phyloP scores from a whole-genome alignment of 139 green algal genomes.

The Limnomonas spitsbergensis region DNA sequence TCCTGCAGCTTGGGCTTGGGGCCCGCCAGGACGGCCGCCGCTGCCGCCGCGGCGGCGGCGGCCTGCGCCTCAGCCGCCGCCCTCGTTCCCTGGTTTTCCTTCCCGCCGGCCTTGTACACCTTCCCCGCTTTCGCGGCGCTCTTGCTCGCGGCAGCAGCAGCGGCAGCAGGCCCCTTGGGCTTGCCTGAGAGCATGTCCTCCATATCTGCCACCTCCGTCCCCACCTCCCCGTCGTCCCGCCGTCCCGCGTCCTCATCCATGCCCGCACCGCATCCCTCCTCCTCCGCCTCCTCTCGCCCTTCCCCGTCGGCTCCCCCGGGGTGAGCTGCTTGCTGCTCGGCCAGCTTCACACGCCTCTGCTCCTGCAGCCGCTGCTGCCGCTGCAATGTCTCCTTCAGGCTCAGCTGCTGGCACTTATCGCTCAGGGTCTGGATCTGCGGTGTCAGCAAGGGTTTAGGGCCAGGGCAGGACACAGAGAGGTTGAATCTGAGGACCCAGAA shows the following conservation, averaged over 20 bases:
- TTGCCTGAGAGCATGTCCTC: neutral
- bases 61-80: neutral
- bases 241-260: neutral
- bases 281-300: neutral
- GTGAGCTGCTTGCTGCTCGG: neutral
- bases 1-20: slow-evolving; percentile 26
- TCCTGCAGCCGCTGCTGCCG: neutral
- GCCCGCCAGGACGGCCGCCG: slow-evolving; percentile 8
- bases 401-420: slow-evolving; percentile 74
- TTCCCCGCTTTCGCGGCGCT: neutral
- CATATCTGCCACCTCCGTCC: neutral
- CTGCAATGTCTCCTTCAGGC: slow-evolving; percentile 37
- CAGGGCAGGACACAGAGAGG: no score
- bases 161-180: neutral
- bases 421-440: neutral
- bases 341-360: neutral
- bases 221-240: neutral
- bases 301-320: neutral
- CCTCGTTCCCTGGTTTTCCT: slow-evolving; percentile 24
- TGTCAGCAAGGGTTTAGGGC: neutral
- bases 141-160: neutral
- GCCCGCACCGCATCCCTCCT: neutral
- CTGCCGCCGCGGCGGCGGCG: neutral
- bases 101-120: neutral
- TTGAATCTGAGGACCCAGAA: no score